Percentiles rank a stretch among this genome's conserved stretches.
These are phyloP conservation scores for Neobulgaria alba DNA, from an alignment of 2,329 filamentous ascomycete genomes.

Conservation along the genomic window DNA sequence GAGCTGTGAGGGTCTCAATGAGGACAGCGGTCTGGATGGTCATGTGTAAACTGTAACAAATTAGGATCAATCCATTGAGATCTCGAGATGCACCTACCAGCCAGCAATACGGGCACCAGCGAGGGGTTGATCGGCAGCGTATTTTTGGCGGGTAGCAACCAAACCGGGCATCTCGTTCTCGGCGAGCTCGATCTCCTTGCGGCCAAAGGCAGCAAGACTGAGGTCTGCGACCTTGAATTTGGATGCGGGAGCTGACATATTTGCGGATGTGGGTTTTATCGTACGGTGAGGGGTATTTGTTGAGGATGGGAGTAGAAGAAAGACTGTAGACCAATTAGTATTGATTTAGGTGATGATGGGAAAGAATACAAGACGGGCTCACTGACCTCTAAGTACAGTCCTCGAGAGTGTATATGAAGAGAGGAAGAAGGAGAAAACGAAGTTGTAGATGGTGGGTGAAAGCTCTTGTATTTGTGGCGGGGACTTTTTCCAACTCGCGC, in stretches of 20 bases:
- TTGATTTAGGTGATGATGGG: background rate
- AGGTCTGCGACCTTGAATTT: slow-evolving; percentile 68
- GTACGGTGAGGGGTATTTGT: background rate
- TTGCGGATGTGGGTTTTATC: slow-evolving; percentile 9
- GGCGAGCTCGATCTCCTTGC: slow-evolving; percentile 97
- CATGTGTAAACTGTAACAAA: slow-evolving; percentile 53
- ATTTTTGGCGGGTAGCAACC: slow-evolving; percentile 89
- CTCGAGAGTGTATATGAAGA: background rate
- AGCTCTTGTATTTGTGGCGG: background rate
- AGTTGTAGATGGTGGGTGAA: background rate
- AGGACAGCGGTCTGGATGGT: slow-evolving; percentile 99
- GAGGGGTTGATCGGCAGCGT: slow-evolving; percentile 86
- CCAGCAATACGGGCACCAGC: slow-evolving; percentile 92
- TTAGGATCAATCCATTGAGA: too few species aligned
- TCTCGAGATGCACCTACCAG: too few species aligned
- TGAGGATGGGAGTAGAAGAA: background rate
- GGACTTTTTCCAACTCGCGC: background rate
- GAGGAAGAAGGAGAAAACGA: background rate
- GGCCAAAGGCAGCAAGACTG: slow-evolving; percentile 93
- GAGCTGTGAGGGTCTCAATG: slow-evolving; percentile 90
- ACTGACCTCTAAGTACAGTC: background rate
- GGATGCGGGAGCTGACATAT: slow-evolving; percentile 29
- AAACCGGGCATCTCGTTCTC: slow-evolving; percentile 97
- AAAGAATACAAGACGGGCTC: background rate
- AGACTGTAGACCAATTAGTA: background rate